phyloP scores from a whole-genome alignment of 305 asterid species.

The Fraxinus sp. region DNA sequence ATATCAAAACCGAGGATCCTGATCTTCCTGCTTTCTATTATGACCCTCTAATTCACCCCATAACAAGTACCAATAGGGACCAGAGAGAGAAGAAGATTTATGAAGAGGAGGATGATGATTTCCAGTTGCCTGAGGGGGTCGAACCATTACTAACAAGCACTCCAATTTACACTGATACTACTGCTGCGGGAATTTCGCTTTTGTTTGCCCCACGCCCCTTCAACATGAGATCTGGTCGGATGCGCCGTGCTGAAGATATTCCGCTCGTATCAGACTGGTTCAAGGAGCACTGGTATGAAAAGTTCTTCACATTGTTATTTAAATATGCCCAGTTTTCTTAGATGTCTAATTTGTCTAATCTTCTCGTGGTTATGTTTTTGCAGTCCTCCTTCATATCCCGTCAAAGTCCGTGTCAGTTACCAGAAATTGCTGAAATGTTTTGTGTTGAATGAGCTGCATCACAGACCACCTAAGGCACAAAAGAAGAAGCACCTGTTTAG shows the following conservation, averaged over 20 bases:
- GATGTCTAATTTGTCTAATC: background rate
- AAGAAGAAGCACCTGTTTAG: constrained; percentile 93
- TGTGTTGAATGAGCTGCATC: constrained; percentile 97
- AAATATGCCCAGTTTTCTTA: background rate
- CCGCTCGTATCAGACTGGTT: constrained; percentile 99
- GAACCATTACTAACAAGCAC: constrained; percentile 70
- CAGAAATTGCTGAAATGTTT: constrained; percentile 96
- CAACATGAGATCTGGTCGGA: constrained; percentile 98
- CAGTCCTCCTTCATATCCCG: constrained; percentile 99
- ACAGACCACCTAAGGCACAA: constrained; percentile 99
- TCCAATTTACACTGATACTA: constrained; percentile 90
- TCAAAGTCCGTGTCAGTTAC: constrained; percentile 98
- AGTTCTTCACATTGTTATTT: constrained; percentile 5
- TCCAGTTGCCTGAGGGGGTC: constrained; percentile 80
- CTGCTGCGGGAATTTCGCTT: constrained; percentile 95
- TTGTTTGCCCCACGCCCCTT: constrained; percentile 99
- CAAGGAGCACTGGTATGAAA: constrained; percentile 92
- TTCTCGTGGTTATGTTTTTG: constrained; percentile 18
- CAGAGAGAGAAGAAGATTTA: constrained; percentile 64
- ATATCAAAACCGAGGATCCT: constrained; percentile 98
- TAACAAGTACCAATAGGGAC: constrained; percentile 75
- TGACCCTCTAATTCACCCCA: constrained; percentile 95
- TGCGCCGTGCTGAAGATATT: constrained; percentile 97
- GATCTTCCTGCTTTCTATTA: constrained; percentile 97
- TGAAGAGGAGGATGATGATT: constrained; percentile 90